Percentiles rank a stretch among this genome's conserved stretches.
Conservation (phyloP, 345 rosid genomes). For the Euphorbia lathyris region DNA sequence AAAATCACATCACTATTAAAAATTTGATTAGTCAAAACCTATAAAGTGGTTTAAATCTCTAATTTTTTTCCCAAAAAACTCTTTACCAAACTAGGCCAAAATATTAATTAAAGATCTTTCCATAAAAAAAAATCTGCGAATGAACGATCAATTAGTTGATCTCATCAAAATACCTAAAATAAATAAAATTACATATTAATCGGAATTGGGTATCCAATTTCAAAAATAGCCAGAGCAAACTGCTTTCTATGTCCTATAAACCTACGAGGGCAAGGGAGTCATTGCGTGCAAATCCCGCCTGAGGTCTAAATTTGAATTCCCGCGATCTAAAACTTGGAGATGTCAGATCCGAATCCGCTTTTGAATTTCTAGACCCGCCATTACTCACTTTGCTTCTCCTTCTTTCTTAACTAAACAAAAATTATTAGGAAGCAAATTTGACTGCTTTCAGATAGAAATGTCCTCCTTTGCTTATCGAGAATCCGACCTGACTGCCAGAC, state of each 20-base stretch:
- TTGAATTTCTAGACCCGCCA: conserved; percentile 39
- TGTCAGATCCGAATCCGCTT: conserved; percentile 27
- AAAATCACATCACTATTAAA: no score
- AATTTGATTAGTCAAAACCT: no score
- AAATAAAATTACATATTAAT: no score
- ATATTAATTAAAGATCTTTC: no score
- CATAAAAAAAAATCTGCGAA: no score
- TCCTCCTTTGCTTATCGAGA: conserved; percentile 30
- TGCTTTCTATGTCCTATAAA: not conserved
- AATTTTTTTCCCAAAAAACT: no score
- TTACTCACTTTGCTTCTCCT: no score
- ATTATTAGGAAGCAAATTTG: not conserved
- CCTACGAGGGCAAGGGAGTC: not conserved
- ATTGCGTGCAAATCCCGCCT: not conserved
- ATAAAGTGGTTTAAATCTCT: no score
- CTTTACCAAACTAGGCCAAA: no score
- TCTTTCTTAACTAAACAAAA: not conserved
- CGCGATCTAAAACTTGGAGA: conserved; percentile 14
- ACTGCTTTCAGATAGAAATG: conserved; percentile 15
- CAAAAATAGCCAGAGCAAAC: not conserved
- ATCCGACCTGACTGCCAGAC: conserved; percentile 37
- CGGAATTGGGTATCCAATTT: not conserved
- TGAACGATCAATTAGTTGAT: no score
- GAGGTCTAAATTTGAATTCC: conserved; percentile 8
- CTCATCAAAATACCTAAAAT: no score